phyloP scores from a whole-genome alignment of 345 rosid genomes.

The Psidium guajava region DNA sequence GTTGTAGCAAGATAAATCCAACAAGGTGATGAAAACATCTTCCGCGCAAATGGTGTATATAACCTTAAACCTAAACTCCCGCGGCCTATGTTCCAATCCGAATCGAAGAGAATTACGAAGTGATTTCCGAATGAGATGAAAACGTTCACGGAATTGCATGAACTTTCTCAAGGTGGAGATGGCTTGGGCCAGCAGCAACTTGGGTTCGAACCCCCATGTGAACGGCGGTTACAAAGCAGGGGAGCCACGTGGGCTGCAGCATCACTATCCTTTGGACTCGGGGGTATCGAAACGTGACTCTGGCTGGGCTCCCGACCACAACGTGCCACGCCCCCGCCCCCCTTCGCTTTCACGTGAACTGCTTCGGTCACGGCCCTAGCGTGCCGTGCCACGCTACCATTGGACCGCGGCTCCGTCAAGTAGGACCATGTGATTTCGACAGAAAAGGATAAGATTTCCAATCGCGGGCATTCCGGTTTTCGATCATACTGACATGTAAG shows the following conservation, averaged over 20 bases:
- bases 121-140: neutral
- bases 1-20: neutral
- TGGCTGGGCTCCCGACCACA: neutral
- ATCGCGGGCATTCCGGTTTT: no score
- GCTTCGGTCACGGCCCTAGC: neutral
- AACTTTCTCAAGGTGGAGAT: neutral
- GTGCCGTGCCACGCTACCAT: neutral
- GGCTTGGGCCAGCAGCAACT: neutral
- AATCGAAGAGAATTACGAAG: neutral
- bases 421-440: neutral
- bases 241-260: neutral
- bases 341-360: neutral
- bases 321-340: neutral
- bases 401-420: neutral
- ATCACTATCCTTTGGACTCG: no score
- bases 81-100: neutral
- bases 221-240: accelerated
- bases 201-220: neutral
- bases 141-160: neutral
- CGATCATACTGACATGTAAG: no score
- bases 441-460: no score
- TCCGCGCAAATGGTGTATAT: accelerated
- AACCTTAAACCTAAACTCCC: neutral
- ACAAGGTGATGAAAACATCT: no score
- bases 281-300: neutral